Evolutionary conservation across 1,139 yeast genomes (phyloP).

Genomic region (Kluyveromyces sp.): DNA sequence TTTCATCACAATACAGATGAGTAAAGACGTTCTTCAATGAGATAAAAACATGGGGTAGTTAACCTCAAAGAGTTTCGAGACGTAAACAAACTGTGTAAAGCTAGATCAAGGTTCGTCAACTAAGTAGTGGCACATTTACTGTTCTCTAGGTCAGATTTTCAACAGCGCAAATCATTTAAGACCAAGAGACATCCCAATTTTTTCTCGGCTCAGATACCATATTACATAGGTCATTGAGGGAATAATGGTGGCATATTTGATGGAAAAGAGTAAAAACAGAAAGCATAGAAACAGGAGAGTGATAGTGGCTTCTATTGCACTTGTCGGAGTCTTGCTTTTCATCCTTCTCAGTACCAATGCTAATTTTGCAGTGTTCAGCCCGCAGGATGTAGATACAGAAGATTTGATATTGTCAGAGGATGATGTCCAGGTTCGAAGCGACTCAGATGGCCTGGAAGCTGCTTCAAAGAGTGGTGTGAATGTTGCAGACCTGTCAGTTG

Average conservation of each 20-base stretch:
- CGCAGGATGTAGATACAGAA: neutral
- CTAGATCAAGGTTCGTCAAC: no score
- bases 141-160: no score
- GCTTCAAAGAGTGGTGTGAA: neutral
- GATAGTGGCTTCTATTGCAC: neutral
- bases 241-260: neutral
- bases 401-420: neutral
- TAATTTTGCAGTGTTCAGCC: neutral
- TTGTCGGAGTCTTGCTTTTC: neutral
- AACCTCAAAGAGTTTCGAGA: neutral
- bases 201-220: no score
- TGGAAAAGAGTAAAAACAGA: neutral
- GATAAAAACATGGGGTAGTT: neutral
- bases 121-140: no score
- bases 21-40: neutral
- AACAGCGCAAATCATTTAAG: no score
- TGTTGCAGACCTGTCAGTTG: neutral
- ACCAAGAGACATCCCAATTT: no score
- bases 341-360: neutral
- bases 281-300: neutral
- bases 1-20: neutral
- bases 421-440: neutral
- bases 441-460: neutral
- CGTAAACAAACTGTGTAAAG: no score
- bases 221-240: no score